A percentile compares a stretch with the other conserved stretches of the same genome.
Conservation (phyloP, 768 basidiomycete species). For the Suillus paluster region DNA sequence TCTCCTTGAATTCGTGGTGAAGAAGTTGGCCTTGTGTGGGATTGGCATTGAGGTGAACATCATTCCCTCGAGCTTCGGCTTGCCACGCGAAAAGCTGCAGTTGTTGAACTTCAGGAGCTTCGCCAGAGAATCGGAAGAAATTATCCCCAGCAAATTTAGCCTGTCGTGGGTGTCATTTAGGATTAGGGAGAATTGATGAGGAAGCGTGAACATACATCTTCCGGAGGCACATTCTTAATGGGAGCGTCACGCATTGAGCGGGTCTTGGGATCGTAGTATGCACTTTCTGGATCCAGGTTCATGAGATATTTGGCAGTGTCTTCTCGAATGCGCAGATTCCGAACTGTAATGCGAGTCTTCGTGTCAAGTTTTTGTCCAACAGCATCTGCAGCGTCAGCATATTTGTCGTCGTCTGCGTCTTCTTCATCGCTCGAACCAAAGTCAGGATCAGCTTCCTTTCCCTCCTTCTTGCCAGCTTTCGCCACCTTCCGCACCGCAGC, state of each 20-base stretch:
- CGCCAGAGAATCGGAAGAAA: conserved; percentile 89
- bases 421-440: conserved; percentile 98
- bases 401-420: conserved; percentile 96
- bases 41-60: conserved; percentile 94
- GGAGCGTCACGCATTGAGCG: conserved; percentile 99
- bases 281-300: conserved; percentile 92
- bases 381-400: conserved; percentile 96
- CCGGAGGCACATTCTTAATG: conserved; percentile 70
- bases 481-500: conserved; percentile 94
- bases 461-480: conserved; percentile 81
- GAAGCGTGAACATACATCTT: conserved; percentile 67
- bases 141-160: conserved; percentile 96
- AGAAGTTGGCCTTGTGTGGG: conserved; percentile 94
- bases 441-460: conserved; percentile 78
- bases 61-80: conserved; percentile 89
- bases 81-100: conserved; percentile 99
- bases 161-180: conserved; percentile 41
- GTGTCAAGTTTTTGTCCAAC: conserved; percentile 98
- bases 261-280: conserved; percentile 99
- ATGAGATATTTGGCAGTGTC: conserved; percentile 99
- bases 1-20: conserved; percentile 88
- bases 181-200: conserved; percentile 5
- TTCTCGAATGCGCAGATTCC: conserved; percentile 97
- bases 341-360: conserved; percentile 97
- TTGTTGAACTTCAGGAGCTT: conserved; percentile 89